These are phyloP conservation scores for Friedmanniomyces simplex DNA, from an alignment of 495 filamentous ascomycete genomes.

Conservation along the genomic window DNA sequence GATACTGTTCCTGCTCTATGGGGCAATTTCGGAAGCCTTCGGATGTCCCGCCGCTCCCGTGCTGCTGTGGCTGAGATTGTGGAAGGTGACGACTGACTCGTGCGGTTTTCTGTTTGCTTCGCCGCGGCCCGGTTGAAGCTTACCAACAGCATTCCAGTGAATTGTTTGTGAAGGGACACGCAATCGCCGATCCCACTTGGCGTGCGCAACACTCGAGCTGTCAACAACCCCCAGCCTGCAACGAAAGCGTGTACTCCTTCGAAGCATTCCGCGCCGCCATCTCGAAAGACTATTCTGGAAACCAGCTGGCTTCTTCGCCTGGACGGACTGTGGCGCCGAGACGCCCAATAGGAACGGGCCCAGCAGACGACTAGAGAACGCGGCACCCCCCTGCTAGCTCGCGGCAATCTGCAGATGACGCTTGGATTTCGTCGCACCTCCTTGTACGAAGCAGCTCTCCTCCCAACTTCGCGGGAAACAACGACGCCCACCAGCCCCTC, in stretches of 20 bases:
- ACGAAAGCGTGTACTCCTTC: background rate
- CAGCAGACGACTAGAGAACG: background rate
- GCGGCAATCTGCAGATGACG: conserved; percentile 5
- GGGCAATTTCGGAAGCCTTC: no score
- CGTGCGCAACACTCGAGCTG: no score
- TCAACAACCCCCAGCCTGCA: no score
- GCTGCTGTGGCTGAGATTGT: no score
- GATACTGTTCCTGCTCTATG: no score
- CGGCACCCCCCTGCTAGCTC: background rate
- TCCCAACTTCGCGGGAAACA: background rate
- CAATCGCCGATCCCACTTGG: no score
- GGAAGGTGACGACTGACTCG: no score
- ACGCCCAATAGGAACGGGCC: conserved; percentile 1
- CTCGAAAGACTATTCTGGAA: background rate
- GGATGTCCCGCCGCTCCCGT: no score
- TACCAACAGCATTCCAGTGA: no score
- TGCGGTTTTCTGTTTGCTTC: no score
- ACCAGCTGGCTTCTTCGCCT: background rate
- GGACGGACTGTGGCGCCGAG: background rate
- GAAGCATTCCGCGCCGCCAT: background rate
- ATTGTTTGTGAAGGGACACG: no score
- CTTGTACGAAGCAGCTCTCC: background rate
- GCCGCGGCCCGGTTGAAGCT: no score
- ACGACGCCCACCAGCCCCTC: background rate
- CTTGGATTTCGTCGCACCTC: background rate